These are phyloP conservation scores for Curvularia sp. DNA, from an alignment of 2,329 filamentous ascomycete genomes.

Conservation along the genomic window DNA sequence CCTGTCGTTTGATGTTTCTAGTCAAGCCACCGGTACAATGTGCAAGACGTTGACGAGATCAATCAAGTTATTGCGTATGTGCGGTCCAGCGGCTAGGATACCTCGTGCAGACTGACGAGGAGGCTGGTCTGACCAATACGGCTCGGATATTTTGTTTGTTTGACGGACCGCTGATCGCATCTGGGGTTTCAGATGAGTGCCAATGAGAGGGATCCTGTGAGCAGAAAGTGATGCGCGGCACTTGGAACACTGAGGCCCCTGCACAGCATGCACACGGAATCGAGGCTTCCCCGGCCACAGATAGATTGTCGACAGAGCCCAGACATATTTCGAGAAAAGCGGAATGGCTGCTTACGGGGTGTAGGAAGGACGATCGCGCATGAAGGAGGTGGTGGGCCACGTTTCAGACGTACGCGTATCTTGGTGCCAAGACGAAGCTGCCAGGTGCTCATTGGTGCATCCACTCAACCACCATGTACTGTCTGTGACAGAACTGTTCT, in stretches of 20 bases:
- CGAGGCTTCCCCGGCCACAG: slow-evolving; percentile 11
- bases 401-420: slow-evolving; percentile 25
- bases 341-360: slow-evolving; percentile 9
- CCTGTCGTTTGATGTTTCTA: slow-evolving; percentile 22
- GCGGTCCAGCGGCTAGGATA: slow-evolving; percentile 7
- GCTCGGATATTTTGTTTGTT: slow-evolving; percentile 7
- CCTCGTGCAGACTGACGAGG: slow-evolving; percentile 13
- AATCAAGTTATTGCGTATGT: slow-evolving; percentile 13
- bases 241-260: slow-evolving; percentile 7
- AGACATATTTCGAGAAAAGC: slow-evolving; percentile 12
- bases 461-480: slow-evolving; percentile 7
- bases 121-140: slow-evolving; percentile 10
- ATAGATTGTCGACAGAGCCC: slow-evolving; percentile 15
- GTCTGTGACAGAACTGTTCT: slow-evolving; percentile 16
- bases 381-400: slow-evolving; percentile 20
- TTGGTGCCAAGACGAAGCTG: slow-evolving; percentile 10
- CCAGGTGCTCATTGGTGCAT: slow-evolving; percentile 15
- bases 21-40: slow-evolving; percentile 8
- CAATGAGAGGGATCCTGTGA: slow-evolving; percentile 4
- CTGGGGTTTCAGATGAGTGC: slow-evolving; percentile 19
- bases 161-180: slow-evolving; percentile 18
- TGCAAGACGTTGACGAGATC: slow-evolving; percentile 19
- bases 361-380: slow-evolving; percentile 8
- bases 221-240: slow-evolving; percentile 2
- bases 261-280: slow-evolving; percentile 1